Evolutionary conservation across 2,329 filamentous ascomycete genomes (phyloP).

Genomic region (Hymenoscyphus salicellus): DNA sequence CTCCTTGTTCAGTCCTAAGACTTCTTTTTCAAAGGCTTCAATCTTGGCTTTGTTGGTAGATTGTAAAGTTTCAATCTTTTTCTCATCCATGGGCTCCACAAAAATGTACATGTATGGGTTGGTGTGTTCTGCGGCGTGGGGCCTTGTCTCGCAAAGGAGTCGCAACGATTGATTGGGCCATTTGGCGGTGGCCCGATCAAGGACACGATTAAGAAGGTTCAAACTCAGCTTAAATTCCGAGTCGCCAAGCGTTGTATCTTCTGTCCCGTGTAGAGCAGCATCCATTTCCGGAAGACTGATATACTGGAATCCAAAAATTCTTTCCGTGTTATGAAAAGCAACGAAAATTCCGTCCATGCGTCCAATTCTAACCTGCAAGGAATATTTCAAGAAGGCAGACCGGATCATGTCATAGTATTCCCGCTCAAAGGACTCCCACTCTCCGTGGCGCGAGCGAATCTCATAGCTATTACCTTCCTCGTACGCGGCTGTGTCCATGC

Average conservation of each 20-base stretch:
- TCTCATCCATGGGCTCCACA: conserved; percentile 74
- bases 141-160: conserved; percentile 75
- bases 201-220: conserved; percentile 70
- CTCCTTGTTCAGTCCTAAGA: conserved; percentile 49
- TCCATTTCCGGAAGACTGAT: conserved; percentile 86
- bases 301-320: conserved; percentile 98
- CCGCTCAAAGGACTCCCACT: conserved; percentile 88
- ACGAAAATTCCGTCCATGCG: conserved; percentile 99
- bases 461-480: conserved; percentile 82
- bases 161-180: conserved; percentile 77
- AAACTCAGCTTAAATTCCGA: conserved; percentile 83
- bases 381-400: conserved; percentile 93
- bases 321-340: conserved; percentile 89
- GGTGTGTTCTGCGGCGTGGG: conserved; percentile 42
- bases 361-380: conserved; percentile 91
- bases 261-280: conserved; percentile 76
- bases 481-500: conserved; percentile 75
- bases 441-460: conserved; percentile 70
- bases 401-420: conserved; percentile 98
- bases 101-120: conserved; percentile 80
- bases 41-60: conserved; percentile 60
- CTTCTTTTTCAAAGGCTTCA: conserved; percentile 63
- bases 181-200: conserved; percentile 70
- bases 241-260: conserved; percentile 66
- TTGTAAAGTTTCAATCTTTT: conserved; percentile 73